A percentile compares a stretch with the other conserved stretches of the same genome.
Conservation (phyloP, 306 rosid genomes). For the Vigna hirtella region DNA sequence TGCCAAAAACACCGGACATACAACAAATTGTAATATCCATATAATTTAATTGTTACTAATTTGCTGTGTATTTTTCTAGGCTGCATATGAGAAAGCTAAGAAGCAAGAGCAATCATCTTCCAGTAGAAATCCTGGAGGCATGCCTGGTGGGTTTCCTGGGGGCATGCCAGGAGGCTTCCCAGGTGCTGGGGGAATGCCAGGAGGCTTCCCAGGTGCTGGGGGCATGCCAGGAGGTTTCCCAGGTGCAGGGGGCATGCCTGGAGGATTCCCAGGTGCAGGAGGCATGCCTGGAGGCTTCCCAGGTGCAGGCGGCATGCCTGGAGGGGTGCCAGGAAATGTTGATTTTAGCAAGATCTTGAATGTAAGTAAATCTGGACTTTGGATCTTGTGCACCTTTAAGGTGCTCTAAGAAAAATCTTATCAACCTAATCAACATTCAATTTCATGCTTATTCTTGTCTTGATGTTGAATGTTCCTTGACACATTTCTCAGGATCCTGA, state of each 20-base stretch:
- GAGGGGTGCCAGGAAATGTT: constrained; percentile 90
- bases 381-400: neutral
- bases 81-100: constrained; percentile 91
- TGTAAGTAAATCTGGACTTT: constrained; percentile 54
- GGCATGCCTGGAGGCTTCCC: constrained; percentile 63
- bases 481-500: constrained; percentile 75
- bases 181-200: constrained; percentile 61
- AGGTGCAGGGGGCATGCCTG: constrained; percentile 51
- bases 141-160: constrained; percentile 72
- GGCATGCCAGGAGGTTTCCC: constrained; percentile 67
- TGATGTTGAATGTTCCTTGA: constrained; percentile 26
- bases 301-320: constrained; percentile 54
- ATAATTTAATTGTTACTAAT: constrained; percentile 40
- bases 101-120: constrained; percentile 84
- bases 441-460: neutral
- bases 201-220: constrained; percentile 59
- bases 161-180: constrained; percentile 68
- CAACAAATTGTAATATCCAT: constrained; percentile 1
- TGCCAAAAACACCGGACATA: neutral
- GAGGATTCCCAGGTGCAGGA: constrained; percentile 58
- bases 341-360: constrained; percentile 90
- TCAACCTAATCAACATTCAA: neutral
- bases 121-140: constrained; percentile 69
- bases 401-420: constrained; percentile 3
- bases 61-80: constrained; percentile 52